Conservation (phyloP, 768 basidiomycete genomes). For the Austroboletus eburneus region DNA sequence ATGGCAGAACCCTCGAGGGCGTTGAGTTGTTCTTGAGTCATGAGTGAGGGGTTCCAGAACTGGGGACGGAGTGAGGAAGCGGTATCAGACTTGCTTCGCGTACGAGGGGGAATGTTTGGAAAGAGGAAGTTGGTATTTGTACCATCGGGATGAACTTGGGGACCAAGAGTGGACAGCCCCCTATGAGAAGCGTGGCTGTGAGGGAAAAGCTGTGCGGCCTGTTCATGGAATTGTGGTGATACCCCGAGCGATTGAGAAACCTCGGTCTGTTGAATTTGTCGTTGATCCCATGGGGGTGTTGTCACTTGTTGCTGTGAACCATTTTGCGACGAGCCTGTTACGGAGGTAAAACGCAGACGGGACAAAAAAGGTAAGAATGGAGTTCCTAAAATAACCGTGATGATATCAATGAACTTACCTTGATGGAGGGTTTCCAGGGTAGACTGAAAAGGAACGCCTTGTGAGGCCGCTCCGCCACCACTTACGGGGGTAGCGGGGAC, state of each 20-base stretch:
- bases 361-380: constrained; percentile 27
- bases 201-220: constrained; percentile 27
- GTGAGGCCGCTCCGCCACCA: constrained; percentile 48
- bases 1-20: constrained; percentile 35
- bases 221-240: constrained; percentile 28
- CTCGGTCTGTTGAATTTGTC: constrained; percentile 35
- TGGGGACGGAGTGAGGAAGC: constrained; percentile 46
- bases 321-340: constrained; percentile 30
- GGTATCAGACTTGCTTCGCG: constrained; percentile 59
- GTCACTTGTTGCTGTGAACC: constrained; percentile 31
- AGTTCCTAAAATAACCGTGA: constrained; percentile 31
- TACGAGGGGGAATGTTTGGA: constrained; percentile 38
- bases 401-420: constrained; percentile 42
- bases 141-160: constrained; percentile 31
- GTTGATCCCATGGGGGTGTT: constrained; percentile 34
- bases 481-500: constrained; percentile 81
- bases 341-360: constrained; percentile 24
- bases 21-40: constrained; percentile 35
- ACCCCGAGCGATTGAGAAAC: constrained; percentile 28
- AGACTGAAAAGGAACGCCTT: constrained; percentile 49
- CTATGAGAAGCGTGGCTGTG: constrained; percentile 35
- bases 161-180: constrained; percentile 34
- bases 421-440: constrained; percentile 48
- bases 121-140: constrained; percentile 37
- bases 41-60: constrained; percentile 44